phyloP scores from a whole-genome alignment of 1,284 basidiomycete species.

The Tremellales sp. region DNA sequence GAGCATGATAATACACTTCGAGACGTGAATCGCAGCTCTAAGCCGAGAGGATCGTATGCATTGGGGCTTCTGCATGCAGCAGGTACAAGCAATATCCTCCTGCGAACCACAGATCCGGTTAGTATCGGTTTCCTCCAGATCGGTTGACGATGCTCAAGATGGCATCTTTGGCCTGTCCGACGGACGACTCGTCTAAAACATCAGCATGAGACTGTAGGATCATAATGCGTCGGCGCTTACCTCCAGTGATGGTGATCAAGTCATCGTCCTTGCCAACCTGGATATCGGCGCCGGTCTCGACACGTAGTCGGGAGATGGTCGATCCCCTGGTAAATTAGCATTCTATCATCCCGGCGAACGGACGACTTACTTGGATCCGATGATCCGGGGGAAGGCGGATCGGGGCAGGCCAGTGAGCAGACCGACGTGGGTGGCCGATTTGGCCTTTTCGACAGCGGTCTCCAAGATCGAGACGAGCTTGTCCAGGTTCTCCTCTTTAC shows the following conservation, averaged over 20 bases:
- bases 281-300: conserved; percentile 83
- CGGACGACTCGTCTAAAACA: conserved; percentile 55
- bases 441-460: conserved; percentile 68
- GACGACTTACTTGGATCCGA: conserved; percentile 65
- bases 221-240: too few species aligned
- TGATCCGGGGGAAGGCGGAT: conserved; percentile 64
- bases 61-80: too few species aligned
- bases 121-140: conserved; percentile 19
- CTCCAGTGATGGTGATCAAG: conserved; percentile 74
- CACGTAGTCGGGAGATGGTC: conserved; percentile 77
- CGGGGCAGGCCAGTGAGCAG: conserved; percentile 49
- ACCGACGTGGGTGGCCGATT: conserved; percentile 51
- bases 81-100: too few species aligned
- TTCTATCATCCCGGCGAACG: background rate
- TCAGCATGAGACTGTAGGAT: too few species aligned
- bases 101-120: too few species aligned
- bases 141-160: conserved; percentile 64
- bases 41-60: too few species aligned
- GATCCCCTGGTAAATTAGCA: conserved; percentile 45
- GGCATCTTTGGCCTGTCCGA: conserved; percentile 71
- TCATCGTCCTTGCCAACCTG: conserved; percentile 79
- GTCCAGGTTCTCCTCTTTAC: conserved; percentile 71
- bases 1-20: too few species aligned
- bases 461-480: conserved; percentile 62
- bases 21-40: too few species aligned